These are phyloP conservation scores for Trichoderma endophyticum DNA, from an alignment of 2,329 filamentous ascomycete genomes.

Conservation along the genomic window DNA sequence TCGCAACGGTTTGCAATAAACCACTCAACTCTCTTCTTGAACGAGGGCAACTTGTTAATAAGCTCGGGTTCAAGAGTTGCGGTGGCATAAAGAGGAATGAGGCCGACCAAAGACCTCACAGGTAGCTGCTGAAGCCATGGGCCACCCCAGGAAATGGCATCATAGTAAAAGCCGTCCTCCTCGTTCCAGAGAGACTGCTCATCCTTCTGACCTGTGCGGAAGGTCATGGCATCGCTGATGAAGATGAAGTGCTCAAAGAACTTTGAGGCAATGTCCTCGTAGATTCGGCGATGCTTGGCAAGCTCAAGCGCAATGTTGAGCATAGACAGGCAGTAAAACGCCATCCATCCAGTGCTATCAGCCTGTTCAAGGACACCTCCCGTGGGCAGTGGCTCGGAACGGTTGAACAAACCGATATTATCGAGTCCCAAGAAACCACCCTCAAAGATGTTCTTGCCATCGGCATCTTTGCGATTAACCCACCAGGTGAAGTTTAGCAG, in stretches of 20 bases:
- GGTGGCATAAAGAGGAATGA: conserved; percentile 91
- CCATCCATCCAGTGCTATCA: conserved; percentile 98
- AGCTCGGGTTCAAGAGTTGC: conserved; percentile 90
- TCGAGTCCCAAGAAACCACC: conserved; percentile 93
- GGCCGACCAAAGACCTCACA: conserved; percentile 84
- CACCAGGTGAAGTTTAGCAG: conserved; percentile 98
- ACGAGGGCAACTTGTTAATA: conserved; percentile 84
- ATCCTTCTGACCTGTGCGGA: conserved; percentile 64
- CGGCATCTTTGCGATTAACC: conserved; percentile 93
- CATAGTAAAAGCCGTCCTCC: conserved; percentile 96
- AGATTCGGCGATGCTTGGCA: conserved; percentile 89
- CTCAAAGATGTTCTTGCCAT: conserved; percentile 96
- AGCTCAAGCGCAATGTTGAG: conserved; percentile 93
- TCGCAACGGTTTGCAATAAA: conserved; percentile 87
- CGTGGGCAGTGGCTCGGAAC: conserved; percentile 89
- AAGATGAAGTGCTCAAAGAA: conserved; percentile 99
- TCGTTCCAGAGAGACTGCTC: conserved; percentile 95
- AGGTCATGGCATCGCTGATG: conserved; percentile 96
- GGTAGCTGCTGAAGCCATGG: conserved; percentile 91
- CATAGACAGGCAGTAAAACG: conserved; percentile 95
- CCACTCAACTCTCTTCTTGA: conserved; percentile 92
- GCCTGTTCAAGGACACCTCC: conserved; percentile 93
- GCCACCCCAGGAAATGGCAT: conserved; percentile 93
- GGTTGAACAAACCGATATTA: conserved; percentile 97
- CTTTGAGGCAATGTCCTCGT: conserved; percentile 95